Conservation (phyloP, 805 yeast genomes). For the Metschnikowia baotianmanensis region DNA sequence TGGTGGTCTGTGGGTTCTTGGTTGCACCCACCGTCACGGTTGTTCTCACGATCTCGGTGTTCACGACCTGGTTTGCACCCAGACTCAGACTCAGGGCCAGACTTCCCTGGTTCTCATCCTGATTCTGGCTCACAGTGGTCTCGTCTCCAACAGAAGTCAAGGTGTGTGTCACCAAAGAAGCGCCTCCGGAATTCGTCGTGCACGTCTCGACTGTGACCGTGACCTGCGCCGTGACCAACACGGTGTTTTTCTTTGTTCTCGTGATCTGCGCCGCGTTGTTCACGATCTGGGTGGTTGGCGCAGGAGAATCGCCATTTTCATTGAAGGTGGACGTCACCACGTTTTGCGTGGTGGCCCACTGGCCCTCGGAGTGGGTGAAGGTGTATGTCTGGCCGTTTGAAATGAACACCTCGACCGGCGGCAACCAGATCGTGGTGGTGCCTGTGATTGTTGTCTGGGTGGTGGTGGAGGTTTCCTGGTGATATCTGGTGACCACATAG, state of each 20-base stretch:
- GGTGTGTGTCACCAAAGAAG: too few species aligned
- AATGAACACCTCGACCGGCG: slow-evolving; percentile 51
- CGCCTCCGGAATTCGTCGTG: too few species aligned
- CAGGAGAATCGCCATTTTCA: slow-evolving; percentile 14
- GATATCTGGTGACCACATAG: slow-evolving; percentile 48
- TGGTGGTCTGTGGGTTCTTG: background rate
- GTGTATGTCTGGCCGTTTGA: slow-evolving; percentile 54
- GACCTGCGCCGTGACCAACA: too few species aligned
- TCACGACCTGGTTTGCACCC: too few species aligned
- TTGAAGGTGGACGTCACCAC: slow-evolving; percentile 34
- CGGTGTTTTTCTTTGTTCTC: too few species aligned
- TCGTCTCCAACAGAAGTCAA: too few species aligned
- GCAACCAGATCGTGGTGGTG: slow-evolving; percentile 47
- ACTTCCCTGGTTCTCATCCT: too few species aligned
- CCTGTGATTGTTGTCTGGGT: slow-evolving; percentile 43
- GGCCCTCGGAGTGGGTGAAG: slow-evolving; percentile 36
- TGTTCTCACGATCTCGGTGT: background rate
- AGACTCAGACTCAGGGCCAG: too few species aligned
- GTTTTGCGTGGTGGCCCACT: slow-evolving; percentile 33
- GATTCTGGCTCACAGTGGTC: too few species aligned
- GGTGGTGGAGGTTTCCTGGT: slow-evolving; percentile 54
- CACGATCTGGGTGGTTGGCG: too few species aligned
- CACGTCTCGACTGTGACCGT: too few species aligned
- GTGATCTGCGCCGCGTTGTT: too few species aligned
- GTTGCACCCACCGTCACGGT: background rate